Percentiles rank a stretch among this genome's conserved stretches.
Evolutionary conservation across 352 stramenopile genomes (phyloP).

Genomic region (Globisporangium takayamanum): DNA sequence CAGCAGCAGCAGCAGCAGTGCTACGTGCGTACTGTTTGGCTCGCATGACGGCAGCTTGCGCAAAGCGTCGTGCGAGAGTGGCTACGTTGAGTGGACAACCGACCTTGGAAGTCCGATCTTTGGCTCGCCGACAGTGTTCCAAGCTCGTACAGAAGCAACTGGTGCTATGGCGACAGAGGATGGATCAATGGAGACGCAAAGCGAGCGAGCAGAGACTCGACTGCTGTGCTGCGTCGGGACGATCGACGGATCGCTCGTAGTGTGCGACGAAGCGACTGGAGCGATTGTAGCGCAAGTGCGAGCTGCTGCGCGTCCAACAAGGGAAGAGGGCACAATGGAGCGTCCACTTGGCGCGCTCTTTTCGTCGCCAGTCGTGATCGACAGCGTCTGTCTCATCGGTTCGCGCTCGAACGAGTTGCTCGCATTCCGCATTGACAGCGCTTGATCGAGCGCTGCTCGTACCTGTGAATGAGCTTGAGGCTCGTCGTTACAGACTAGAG

Average conservation of each 20-base stretch:
- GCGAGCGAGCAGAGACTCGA: conserved; percentile 1
- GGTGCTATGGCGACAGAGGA: neutral
- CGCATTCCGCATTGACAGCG: conserved; percentile 13
- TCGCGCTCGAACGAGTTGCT: conserved; percentile 44
- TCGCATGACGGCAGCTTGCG: conserved; percentile 48
- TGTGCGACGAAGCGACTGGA: conserved; percentile 36
- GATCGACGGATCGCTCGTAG: conserved; percentile 28
- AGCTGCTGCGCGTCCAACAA: neutral
- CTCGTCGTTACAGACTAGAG: too few relatives aligned
- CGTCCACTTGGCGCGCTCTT: conserved; percentile 35
- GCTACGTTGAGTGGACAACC: conserved; percentile 28
- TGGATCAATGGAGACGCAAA: neutral
- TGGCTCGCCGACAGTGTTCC: conserved; percentile 32
- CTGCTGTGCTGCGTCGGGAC: conserved; percentile 41
- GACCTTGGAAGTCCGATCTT: conserved; percentile 33
- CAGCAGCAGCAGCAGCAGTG: neutral
- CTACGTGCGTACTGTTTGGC: conserved; percentile 25
- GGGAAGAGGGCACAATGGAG: neutral
- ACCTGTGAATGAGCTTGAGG: too few relatives aligned
- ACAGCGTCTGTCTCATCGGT: conserved; percentile 37
- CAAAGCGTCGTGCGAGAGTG: conserved; percentile 25
- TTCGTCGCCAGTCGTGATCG: conserved; percentile 43
- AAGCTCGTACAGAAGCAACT: neutral
- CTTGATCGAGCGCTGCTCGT: too few relatives aligned
- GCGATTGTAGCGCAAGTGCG: conserved; percentile 14